A percentile compares a stretch with the other conserved stretches of the same genome.
Evolutionary conservation across 805 yeast genomes (phyloP).

Genomic region (Saturnispora dispora): DNA sequence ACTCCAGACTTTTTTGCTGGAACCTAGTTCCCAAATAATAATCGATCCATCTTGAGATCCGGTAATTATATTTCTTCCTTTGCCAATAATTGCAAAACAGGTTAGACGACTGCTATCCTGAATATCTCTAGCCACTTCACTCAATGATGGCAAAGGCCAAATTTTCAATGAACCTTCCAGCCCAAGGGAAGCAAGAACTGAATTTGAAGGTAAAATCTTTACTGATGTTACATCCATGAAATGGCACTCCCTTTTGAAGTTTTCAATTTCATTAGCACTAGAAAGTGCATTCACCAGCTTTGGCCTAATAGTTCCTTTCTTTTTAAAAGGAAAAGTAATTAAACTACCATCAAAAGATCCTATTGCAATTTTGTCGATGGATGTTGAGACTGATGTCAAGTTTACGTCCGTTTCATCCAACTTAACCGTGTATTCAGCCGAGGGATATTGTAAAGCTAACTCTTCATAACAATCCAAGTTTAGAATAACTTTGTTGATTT

Average conservation of each 20-base stretch:
- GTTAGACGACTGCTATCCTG: constrained; percentile 40
- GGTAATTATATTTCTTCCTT: constrained; percentile 60
- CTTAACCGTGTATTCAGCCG: constrained; percentile 17
- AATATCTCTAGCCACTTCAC: background rate
- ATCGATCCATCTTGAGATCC: constrained; percentile 47
- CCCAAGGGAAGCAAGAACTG: constrained; percentile 52
- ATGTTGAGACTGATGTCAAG: background rate
- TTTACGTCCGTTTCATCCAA: constrained; percentile 9
- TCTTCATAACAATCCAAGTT: background rate
- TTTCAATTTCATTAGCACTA: background rate
- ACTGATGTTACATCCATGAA: constrained; percentile 35
- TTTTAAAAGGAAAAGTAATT: background rate
- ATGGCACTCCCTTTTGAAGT: constrained; percentile 28
- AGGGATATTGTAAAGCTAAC: background rate
- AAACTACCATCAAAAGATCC: constrained; percentile 5
- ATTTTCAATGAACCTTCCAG: constrained; percentile 49
- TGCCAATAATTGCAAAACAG: constrained; percentile 43
- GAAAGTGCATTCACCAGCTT: background rate
- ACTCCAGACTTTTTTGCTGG: constrained; percentile 36
- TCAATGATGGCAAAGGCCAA: constrained; percentile 36
- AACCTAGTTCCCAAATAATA: constrained; percentile 62
- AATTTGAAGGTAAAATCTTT: constrained; percentile 53
- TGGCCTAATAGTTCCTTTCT: background rate
- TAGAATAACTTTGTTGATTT: background rate
- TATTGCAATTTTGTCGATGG: background rate